These are phyloP conservation scores for Pinus tabuliformis DNA, from an alignment of 75 land plant genomes.

Conservation along the genomic window DNA sequence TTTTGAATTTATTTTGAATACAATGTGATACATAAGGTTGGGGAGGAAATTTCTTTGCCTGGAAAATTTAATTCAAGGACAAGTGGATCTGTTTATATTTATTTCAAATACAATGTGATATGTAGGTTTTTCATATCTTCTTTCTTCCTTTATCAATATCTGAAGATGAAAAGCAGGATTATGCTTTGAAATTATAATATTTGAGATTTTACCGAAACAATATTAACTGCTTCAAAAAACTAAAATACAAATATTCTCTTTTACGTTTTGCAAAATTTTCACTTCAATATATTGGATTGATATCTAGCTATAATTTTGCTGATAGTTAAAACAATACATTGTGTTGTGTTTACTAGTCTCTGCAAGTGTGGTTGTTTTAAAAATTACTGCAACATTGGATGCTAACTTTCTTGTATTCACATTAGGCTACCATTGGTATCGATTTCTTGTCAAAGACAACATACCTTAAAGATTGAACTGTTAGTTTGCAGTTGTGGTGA, in stretches of 20 bases:
- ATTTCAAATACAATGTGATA: background rate
- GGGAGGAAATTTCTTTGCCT: too few species aligned
- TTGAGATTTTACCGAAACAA: background rate
- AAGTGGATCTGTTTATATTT: too few species aligned
- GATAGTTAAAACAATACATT: too few species aligned
- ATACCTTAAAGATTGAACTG: conserved; percentile 57
- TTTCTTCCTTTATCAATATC: background rate
- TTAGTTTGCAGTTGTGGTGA: conserved; percentile 50
- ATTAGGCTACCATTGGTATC: conserved; percentile 51
- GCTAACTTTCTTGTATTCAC: background rate
- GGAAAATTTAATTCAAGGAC: too few species aligned
- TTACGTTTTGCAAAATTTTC: background rate
- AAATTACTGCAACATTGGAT: conserved; percentile 2
- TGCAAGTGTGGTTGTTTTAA: background rate
- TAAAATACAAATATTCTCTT: background rate
- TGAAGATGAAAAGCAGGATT: background rate
- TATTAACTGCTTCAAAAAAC: background rate
- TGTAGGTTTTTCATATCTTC: background rate
- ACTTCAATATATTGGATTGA: background rate
- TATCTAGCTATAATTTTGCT: background rate
- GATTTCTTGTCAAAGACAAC: conserved; percentile 57
- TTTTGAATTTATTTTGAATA: too few species aligned
- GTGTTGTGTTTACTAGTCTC: background rate
- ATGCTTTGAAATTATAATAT: background rate
- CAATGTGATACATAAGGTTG: too few species aligned